Conservation (phyloP, 495 filamentous ascomycete species). For the Rostrohypoxylon terebratum region DNA sequence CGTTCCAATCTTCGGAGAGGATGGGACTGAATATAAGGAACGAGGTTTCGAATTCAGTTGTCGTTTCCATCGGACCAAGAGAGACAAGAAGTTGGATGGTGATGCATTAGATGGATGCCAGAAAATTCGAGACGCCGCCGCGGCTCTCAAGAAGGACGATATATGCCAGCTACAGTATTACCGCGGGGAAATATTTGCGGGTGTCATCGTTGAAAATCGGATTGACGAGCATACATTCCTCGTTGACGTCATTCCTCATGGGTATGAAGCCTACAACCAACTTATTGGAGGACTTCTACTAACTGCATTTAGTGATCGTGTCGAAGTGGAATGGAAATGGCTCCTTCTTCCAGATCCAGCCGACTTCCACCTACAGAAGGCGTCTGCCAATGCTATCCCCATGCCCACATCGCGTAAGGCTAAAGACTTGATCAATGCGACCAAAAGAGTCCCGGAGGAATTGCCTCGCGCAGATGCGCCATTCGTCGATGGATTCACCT, state of each 20-base stretch:
- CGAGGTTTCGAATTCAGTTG: constrained; percentile 92
- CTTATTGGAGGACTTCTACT: constrained; percentile 32
- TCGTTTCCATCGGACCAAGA: constrained; percentile 90
- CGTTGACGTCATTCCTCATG: constrained; percentile 86
- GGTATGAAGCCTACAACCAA: constrained; percentile 66
- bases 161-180: constrained; percentile 90
- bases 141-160: constrained; percentile 75
- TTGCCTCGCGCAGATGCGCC: constrained; percentile 74
- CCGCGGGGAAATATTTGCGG: constrained; percentile 88
- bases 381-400: constrained; percentile 68
- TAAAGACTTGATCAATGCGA: constrained; percentile 68
- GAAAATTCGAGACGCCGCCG: constrained; percentile 74
- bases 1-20: constrained; percentile 88
- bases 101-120: constrained; percentile 76
- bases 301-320: constrained; percentile 58
- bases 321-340: constrained; percentile 85
- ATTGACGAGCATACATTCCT: constrained; percentile 78
- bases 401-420: constrained; percentile 66
- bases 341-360: constrained; percentile 73
- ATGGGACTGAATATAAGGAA: constrained; percentile 89
- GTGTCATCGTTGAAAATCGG: constrained; percentile 87
- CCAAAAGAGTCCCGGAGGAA: constrained; percentile 67
- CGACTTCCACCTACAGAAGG: constrained; percentile 72
- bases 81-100: constrained; percentile 74
- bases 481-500: constrained; percentile 75